These are phyloP conservation scores for Phyllosticta paracitricarpa DNA, from an alignment of 2,329 filamentous ascomycete genomes.

Conservation along the genomic window DNA sequence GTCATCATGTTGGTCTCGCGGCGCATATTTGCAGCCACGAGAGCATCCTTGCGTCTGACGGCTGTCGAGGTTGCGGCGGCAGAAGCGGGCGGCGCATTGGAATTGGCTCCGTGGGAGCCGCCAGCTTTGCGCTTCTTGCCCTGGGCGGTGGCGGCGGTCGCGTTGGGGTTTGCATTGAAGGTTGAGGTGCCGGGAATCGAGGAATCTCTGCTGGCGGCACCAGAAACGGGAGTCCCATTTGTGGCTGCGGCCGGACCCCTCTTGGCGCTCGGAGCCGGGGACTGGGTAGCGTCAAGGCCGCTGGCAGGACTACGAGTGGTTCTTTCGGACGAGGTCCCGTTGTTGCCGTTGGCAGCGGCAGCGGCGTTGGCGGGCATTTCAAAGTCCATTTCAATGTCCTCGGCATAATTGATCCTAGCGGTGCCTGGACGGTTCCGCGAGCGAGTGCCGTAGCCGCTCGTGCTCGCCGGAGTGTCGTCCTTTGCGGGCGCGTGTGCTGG, in stretches of 20 bases:
- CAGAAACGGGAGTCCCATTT: constrained; percentile 24
- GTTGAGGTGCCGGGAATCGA: constrained; percentile 48
- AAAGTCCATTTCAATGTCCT: constrained; percentile 86
- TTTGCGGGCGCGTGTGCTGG: constrained; percentile 25
- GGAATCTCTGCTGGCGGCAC: constrained; percentile 25
- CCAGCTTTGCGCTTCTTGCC: constrained; percentile 10
- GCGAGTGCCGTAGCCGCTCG: constrained; percentile 79
- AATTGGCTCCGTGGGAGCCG: constrained; percentile 1
- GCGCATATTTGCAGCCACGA: constrained; percentile 28
- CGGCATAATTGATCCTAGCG: constrained; percentile 85
- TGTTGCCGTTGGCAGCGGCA: constrained; percentile 43
- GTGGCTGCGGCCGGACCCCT: constrained; percentile 26
- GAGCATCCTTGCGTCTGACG: constrained; percentile 26
- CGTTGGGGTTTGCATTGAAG: constrained; percentile 42
- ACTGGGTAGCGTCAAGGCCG: constrained; percentile 22
- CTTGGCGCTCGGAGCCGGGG: constrained; percentile 25
- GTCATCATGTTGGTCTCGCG: constrained; percentile 79
- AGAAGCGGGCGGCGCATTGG: constrained; percentile 4
- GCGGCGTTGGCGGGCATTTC: constrained; percentile 45
- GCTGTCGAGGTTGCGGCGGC: constrained; percentile 26
- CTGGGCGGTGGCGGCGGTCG: constrained; percentile 13
- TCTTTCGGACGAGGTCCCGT: constrained; percentile 40
- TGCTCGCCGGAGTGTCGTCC: constrained; percentile 17
- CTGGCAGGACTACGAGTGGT: constrained; percentile 25
- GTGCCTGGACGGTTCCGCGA: constrained; percentile 78